phyloP scores from a whole-genome alignment of 495 filamentous ascomycete genomes.

The Clohesyomyces aquaticus region DNA sequence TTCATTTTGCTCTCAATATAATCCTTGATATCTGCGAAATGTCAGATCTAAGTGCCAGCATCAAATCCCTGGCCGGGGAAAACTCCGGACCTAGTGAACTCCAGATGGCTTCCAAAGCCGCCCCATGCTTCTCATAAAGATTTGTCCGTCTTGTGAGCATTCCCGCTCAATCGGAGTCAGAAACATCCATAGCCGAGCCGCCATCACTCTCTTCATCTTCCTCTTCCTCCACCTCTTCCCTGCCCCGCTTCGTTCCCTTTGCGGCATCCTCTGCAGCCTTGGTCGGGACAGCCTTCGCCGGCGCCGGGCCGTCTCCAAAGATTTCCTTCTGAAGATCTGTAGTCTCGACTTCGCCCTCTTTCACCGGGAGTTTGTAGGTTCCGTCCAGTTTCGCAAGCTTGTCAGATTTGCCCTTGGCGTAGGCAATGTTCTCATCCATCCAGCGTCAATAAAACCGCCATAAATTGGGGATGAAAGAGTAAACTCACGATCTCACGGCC shows the following conservation, averaged over 20 bases:
- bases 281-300: slow-evolving; percentile 14
- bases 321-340: slow-evolving; percentile 5
- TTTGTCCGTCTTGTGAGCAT: neutral
- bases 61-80: too few species aligned
- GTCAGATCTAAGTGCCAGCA: too few species aligned
- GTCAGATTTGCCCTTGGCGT: slow-evolving; percentile 84
- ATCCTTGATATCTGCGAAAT: too few species aligned
- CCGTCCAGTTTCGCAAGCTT: slow-evolving; percentile 87
- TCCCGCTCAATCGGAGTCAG: slow-evolving; percentile 13
- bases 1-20: too few species aligned
- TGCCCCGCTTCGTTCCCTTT: slow-evolving; percentile 25
- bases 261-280: slow-evolving; percentile 16
- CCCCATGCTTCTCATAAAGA: too few species aligned
- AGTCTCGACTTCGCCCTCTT: slow-evolving; percentile 21
- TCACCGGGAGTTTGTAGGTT: slow-evolving; percentile 70
- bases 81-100: too few species aligned
- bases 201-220: slow-evolving; percentile 24
- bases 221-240: slow-evolving; percentile 29
- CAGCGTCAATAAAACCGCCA: neutral
- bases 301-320: slow-evolving; percentile 19
- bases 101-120: too few species aligned
- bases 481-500: slow-evolving; percentile 80
- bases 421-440: slow-evolving; percentile 76
- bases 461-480: neutral
- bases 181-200: slow-evolving; percentile 23